Percentiles rank a stretch among this genome's conserved stretches.
Evolutionary conservation across 495 filamentous ascomycete genomes (phyloP).

Genomic region (Xylaria bambusicola): DNA sequence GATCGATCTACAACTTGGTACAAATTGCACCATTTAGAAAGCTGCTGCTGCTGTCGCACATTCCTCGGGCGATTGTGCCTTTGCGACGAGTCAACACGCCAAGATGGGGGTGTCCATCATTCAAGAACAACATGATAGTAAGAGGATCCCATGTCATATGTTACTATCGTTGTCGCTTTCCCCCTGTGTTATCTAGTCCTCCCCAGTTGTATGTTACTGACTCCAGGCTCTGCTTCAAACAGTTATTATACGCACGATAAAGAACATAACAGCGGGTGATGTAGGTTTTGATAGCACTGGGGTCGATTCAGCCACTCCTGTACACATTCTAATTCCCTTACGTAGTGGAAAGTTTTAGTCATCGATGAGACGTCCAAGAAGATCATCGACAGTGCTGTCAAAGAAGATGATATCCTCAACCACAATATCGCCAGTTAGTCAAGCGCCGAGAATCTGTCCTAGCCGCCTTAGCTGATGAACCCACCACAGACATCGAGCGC

Average conservation of each 20-base stretch:
- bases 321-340: constrained; percentile 14
- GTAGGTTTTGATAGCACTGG: constrained; percentile 36
- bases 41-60: background rate
- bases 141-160: constrained; percentile 17
- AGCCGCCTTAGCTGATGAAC: constrained; percentile 25
- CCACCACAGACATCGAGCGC: constrained; percentile 74
- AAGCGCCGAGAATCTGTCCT: constrained; percentile 1
- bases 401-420: constrained; percentile 93
- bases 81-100: constrained; percentile 13
- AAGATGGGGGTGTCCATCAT: constrained; percentile 44
- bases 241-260: constrained; percentile 59
- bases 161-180: background rate
- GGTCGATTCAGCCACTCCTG: constrained; percentile 1
- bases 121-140: constrained; percentile 47
- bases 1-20: background rate
- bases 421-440: constrained; percentile 88
- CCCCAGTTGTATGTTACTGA: constrained; percentile 19
- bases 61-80: constrained; percentile 2
- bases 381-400: constrained; percentile 82
- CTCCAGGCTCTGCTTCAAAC: background rate
- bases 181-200: too few species aligned
- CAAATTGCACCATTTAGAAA: too few species aligned
- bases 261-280: constrained; percentile 55
- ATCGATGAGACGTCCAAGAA: constrained; percentile 77
- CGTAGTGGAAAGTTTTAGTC: constrained; percentile 93